Evolutionary conservation across 805 yeast genomes (phyloP).

Genomic region (Candida loeiensis): DNA sequence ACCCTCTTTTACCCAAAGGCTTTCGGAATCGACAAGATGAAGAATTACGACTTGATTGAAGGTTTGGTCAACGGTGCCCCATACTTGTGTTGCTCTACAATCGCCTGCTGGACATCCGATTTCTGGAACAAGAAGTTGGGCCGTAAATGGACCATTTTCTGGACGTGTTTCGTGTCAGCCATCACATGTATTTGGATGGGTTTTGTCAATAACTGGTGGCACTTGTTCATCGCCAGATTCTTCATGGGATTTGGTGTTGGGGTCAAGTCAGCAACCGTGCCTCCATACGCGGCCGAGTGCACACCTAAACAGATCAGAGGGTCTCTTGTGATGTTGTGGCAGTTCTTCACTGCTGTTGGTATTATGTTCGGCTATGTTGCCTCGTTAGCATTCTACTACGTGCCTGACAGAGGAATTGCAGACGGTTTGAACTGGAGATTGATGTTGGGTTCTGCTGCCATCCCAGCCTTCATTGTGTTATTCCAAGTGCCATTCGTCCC

Average conservation of each 20-base stretch:
- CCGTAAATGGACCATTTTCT: conserved; percentile 57
- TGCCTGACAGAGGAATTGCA: conserved; percentile 44
- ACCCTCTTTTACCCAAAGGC: conserved; percentile 53
- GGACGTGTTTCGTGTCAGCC: conserved; percentile 57
- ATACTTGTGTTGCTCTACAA: conserved; percentile 51
- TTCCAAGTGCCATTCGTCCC: conserved; percentile 53
- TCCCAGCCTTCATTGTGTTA: conserved; percentile 53
- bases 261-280: conserved; percentile 62
- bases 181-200: conserved; percentile 68
- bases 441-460: conserved; percentile 62
- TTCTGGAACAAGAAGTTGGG: conserved; percentile 50
- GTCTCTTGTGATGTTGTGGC: conserved; percentile 68
- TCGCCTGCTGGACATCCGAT: conserved; percentile 64
- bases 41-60: conserved; percentile 50
- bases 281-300: conserved; percentile 62
- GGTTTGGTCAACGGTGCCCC: conserved; percentile 67
- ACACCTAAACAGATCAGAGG: conserved; percentile 59
- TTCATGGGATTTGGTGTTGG: conserved; percentile 63
- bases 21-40: conserved; percentile 43
- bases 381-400: conserved; percentile 54
- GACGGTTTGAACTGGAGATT: conserved; percentile 55
- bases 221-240: conserved; percentile 56
- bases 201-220: conserved; percentile 56
- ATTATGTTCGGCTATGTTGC: conserved; percentile 64
- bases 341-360: conserved; percentile 70